Evolutionary conservation across 2,329 filamentous ascomycete species (phyloP), one percentile per base, ranked within the genome.

Genomic region (Diaporthe sp.): DNA sequence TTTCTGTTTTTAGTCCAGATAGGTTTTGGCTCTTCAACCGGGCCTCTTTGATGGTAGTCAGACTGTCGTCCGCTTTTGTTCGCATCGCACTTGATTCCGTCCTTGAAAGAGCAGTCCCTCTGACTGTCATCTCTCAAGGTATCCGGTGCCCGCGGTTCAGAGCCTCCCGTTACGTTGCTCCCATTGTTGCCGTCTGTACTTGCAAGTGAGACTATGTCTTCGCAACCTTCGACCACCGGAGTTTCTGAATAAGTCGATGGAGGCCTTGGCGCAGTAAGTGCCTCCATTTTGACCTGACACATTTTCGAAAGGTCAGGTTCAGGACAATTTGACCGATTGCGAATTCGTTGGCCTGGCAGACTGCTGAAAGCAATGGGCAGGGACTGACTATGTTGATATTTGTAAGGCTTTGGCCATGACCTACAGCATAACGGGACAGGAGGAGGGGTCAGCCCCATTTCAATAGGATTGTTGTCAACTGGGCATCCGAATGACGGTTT

Each of bases 21-120:
- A 17, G 7, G 0, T 5, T 65, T 65, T 35, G 61, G 61, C 42
- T 35, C 22, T 35, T 65, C 61, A 13, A 32, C 5, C 12, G 25
- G 27, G 27, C 9, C 39, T 15, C 2, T 17, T 15, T 6, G 19
- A 2, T 35, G 2, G 15, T 22, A 4, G 2, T 17, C 30, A 2
- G 15, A 6, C 10, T 25, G 12, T 7, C 8, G 27, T 10, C 7
- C 10, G n/a, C 19, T 32, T 32, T 5, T 10, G 4, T n/a, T 30
- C 8, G 8, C 15, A 2, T 22, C 1, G 42, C 10, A 15, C 5
- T 47, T 65, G 8, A 3, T n/a, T 7, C 19, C 25, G 17, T 8
- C 17, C 19, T 0, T 30, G 1, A 0, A n/a, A n/a, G 4, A 35
- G 5, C 4, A 32, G 2, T 9, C 2, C 27, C 32, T 19, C 1